Base-by-base conservation (phyloP, 2,329 filamentous ascomycete species). In the Periconia macrospinosa region DNA sequence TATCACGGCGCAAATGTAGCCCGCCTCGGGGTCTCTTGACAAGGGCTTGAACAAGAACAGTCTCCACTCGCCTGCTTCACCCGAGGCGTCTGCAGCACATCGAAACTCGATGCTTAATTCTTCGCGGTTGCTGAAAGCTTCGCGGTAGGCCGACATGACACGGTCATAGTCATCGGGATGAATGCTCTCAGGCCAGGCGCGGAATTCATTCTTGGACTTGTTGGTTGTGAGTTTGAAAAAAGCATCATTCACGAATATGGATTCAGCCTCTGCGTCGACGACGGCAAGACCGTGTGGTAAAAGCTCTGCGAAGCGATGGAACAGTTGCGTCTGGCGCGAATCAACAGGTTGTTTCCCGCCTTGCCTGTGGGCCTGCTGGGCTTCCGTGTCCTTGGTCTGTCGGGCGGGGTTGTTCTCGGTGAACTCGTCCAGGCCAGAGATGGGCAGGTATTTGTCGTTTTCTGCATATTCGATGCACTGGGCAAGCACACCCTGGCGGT, bases 191-290 rank as follows among this genome's bases (percentile, higher is more conserved):
- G 77, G 77, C 77, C 77, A 79, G 5, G 74, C 70, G 13, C 69
- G 76, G 52, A 79, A 79, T 1, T 71, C 68, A 27, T 75, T 71
- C 0, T 68, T 64, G 18, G 68, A 65, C 35, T 69, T 68, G 52
- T 76, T 75, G 0, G 75, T 78, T 0, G 77, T 79, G n/a, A 79
- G 65, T 19, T 72, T 67, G 58, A 76, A 78, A 57, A 79, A 79
- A 45, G 72, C 70, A 48, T 78, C 73, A 47, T 79, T 79, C 13
- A 79, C 77, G 47, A 78, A 79, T 9, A 79, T 64, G 9, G 76
- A 75, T 37, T 77, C 74, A 1, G 76, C 76, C 17, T 75, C 68
- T 45, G 72, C 72, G 54, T 79, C 75, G 6, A 79, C 66, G 33
- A 79, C 78, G 2, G 77, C 77, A 11, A 79, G 63, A 1, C 77